Percentiles rank a stretch among this genome's conserved stretches.
Evolutionary conservation across 2,329 filamentous ascomycete species (phyloP).

Genomic region (Talaromyces funiculosus): DNA sequence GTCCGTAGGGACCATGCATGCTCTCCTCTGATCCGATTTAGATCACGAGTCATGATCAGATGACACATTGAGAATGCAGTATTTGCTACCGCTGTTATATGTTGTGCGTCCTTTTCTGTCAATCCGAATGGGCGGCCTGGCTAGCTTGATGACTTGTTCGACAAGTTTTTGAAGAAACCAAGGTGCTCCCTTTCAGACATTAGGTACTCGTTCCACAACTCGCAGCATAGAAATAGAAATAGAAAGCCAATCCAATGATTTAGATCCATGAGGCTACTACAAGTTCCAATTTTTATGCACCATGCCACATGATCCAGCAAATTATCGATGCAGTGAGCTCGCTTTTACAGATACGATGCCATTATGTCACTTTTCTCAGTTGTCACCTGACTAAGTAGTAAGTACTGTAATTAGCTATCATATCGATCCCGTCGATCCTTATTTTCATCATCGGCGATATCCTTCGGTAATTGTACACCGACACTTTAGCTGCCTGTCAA

Average conservation of each 20-base stretch:
- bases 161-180: neutral
- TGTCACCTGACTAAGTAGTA: neutral
- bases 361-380: neutral
- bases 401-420: neutral
- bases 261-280: neutral
- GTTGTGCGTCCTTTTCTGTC: neutral
- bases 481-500: neutral
- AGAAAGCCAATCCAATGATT: neutral
- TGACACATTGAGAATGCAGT: neutral
- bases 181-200: too few relatives aligned
- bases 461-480: neutral
- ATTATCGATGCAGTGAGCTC: neutral
- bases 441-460: neutral
- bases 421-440: neutral
- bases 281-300: neutral
- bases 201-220: neutral
- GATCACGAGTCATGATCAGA: slow-evolving; percentile 5
- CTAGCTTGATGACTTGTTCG: neutral
- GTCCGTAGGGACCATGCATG: neutral
- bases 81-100: neutral
- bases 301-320: neutral
- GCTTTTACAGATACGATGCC: neutral
- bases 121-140: neutral
- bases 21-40: neutral
- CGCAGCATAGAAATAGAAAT: neutral